Percentiles rank a stretch among this genome's conserved stretches.
These are phyloP conservation scores for Caryocar brasiliense DNA, from an alignment of 441 rosid genomes.

Conservation along the genomic window DNA sequence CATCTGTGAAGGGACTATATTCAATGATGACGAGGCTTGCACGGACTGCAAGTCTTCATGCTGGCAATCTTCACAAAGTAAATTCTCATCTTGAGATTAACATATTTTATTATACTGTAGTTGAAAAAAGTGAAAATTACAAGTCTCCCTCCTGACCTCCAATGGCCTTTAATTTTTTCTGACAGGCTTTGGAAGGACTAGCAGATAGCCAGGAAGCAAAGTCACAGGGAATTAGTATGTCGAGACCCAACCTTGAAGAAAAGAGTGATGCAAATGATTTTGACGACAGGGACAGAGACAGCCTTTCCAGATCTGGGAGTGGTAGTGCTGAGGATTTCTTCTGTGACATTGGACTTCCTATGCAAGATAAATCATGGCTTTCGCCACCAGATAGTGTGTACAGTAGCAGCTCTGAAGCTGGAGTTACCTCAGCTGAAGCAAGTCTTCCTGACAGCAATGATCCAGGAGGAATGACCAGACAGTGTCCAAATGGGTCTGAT, in stretches of 20 bases:
- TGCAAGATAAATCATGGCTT: conserved; percentile 65
- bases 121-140: conserved; percentile 4
- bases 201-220: conserved; percentile 68
- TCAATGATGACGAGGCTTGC: conserved; percentile 69
- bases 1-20: conserved; percentile 59
- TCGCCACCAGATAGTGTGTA: conserved; percentile 73
- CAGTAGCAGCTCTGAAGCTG: conserved; percentile 51
- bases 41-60: conserved; percentile 79
- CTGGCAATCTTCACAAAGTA: conserved; percentile 85
- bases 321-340: conserved; percentile 31
- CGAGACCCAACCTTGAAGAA: conserved; percentile 42
- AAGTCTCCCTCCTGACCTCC: conserved; percentile 1
- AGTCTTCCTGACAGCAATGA: conserved; percentile 32
- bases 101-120: not conserved
- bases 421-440: conserved; percentile 30
- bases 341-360: conserved; percentile 28
- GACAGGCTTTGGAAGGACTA: conserved; percentile 68
- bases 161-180: conserved; percentile 1
- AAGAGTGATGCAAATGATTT: conserved; percentile 30
- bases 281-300: conserved; percentile 34
- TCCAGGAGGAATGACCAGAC: conserved; percentile 26
- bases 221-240: conserved; percentile 43
- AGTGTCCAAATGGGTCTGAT: conserved; percentile 19
- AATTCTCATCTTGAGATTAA: conserved; percentile 8
- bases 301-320: conserved; percentile 35